Percentiles rank a stretch among this genome's conserved stretches.
These are phyloP conservation scores for Salix koriyanagi DNA, from an alignment of 345 rosid species.

Conservation along the genomic window DNA sequence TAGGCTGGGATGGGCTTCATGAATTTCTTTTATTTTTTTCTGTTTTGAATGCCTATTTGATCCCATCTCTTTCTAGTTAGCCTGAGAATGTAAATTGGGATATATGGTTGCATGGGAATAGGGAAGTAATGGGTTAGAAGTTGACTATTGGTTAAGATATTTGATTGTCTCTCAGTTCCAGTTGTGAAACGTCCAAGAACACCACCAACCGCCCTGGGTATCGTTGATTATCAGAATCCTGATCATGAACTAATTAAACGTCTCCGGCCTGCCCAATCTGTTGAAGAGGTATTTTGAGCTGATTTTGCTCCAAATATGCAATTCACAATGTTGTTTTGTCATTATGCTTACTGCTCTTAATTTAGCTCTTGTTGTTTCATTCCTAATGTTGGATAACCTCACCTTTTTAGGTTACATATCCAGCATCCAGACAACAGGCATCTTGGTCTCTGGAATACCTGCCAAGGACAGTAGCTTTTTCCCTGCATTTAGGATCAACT, in stretches of 20 bases:
- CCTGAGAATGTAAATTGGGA: not conserved
- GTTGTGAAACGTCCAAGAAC: constrained; percentile 76
- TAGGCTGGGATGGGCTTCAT: not conserved
- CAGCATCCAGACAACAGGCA: constrained; percentile 53
- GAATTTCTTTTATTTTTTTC: not conserved
- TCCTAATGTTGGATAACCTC: constrained; percentile 3
- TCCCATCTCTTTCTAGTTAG: not conserved
- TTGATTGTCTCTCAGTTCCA: constrained; percentile 35
- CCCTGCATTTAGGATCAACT: constrained; percentile 66
- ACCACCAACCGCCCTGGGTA: constrained; percentile 55
- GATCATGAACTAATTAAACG: constrained; percentile 90
- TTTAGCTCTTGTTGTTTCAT: constrained; percentile 2
- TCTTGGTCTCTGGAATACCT: constrained; percentile 74
- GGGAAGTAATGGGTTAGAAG: not conserved
- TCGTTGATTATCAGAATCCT: constrained; percentile 76
- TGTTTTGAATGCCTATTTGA: not conserved
- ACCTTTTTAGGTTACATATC: constrained; percentile 56
- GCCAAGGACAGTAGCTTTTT: constrained; percentile 66
- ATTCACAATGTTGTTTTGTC: constrained; percentile 2
- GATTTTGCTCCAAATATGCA: not conserved
- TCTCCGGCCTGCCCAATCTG: constrained; percentile 62
- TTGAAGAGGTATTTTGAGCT: constrained; percentile 61
- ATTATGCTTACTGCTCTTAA: constrained; percentile 12
- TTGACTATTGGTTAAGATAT: constrained; percentile 11
- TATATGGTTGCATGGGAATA: not conserved